Conservation (phyloP, 2,329 filamentous ascomycete genomes). For the Penicillium polonicum region DNA sequence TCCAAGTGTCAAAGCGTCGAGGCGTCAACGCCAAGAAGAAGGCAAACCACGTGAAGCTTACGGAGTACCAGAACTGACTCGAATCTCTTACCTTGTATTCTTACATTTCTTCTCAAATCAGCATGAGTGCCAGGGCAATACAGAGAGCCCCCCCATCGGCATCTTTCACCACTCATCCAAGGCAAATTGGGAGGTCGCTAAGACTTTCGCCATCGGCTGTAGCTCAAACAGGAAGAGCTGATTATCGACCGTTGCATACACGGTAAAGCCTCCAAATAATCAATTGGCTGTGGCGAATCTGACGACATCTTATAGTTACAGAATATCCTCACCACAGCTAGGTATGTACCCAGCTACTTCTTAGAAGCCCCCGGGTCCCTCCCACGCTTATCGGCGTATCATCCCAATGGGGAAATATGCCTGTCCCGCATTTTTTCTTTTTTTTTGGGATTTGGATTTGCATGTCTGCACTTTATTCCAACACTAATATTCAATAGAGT, state of each 20-base stretch:
- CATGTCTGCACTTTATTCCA: neutral
- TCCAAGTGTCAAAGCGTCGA: neutral
- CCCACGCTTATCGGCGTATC: constrained; percentile 10
- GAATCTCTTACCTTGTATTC: neutral
- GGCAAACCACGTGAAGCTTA: constrained; percentile 5
- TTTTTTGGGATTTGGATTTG: neutral
- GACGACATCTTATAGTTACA: neutral
- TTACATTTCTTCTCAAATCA: neutral
- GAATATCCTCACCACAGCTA: neutral
- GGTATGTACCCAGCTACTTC: neutral
- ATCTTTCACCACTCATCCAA: neutral
- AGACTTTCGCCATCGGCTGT: neutral
- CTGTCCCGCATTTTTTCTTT: constrained; percentile 12
- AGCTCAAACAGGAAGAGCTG: neutral
- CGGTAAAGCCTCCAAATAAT: neutral
- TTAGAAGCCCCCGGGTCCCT: neutral
- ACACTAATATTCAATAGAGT: constrained; percentile 12
- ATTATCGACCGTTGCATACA: neutral
- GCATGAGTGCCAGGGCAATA: neutral
- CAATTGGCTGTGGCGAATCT: neutral
- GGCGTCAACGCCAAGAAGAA: constrained; percentile 2
- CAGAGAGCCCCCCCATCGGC: neutral
- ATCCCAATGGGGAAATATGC: constrained; percentile 11
- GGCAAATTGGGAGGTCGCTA: neutral
- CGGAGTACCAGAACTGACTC: neutral